Base-by-base conservation (phyloP, 306 rosid genomes). In the Canavalia ensiformis region DNA sequence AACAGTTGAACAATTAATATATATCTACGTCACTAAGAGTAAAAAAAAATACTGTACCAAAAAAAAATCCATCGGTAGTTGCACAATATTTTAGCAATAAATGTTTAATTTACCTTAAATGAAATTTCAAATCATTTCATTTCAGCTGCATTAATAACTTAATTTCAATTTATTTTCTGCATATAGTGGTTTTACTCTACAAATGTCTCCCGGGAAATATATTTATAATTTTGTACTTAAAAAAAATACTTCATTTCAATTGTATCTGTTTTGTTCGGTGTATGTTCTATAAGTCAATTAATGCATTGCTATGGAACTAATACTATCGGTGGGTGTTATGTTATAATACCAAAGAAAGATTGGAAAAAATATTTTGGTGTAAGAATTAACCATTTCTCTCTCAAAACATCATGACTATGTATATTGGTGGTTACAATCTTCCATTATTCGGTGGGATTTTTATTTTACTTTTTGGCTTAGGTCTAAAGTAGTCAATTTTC, bases 401-500 rank as follows among this genome's bases (percentile, higher is more conserved):
- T 5, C 33, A 3, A 18, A 18, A 49, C 58, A 50, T 75, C 45
- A 60, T 59, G 33, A 75, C 12, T 7, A 68, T 37, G 25, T 18
- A 18, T 13, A 10, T 13, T 11, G 25, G 1, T 54, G 63, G 68
- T 46, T 66, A 42, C 63, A 5, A 63, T 52, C 62, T 71, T 46
- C 6, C 70, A 18, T 18, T 18, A 28, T 64, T 64, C 56, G 76
- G 80, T 54, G 55, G 10, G 13, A 45, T 55, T 45, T 29, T 74
- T 13, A 51, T 56, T 74, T 75, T 60, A 4, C 29, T 58, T 28
- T 64, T 29, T 68, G 51, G 50, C 77, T 58, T 82, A 62, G 58
- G 65, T 83, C 71, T 56, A 8, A 72, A 77, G 69, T 25, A 54
- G 62, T 76, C 70, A 69, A 47, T 78, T 67, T 42, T 50, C 41